Conservation (phyloP, 2,329 filamentous ascomycete species). For the Phialophora chinensis region DNA sequence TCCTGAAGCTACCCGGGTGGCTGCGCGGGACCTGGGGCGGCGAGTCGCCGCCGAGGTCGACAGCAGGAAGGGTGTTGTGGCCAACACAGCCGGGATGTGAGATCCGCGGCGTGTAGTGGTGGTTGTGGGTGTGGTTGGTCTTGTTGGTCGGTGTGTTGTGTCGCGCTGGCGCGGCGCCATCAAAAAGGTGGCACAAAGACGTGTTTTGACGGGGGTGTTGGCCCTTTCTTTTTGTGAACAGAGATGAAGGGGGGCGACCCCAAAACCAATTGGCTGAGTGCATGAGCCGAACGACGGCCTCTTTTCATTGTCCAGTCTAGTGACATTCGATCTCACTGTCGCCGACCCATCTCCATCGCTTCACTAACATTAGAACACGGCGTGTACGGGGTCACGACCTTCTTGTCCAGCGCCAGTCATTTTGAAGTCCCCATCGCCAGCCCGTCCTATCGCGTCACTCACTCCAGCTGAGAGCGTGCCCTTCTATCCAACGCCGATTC, state of each 20-base stretch:
- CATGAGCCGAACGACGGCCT: not conserved
- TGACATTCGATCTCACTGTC: not conserved
- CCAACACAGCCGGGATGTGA: not conserved
- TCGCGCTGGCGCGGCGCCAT: conserved; percentile 3
- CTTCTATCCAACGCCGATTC: not conserved
- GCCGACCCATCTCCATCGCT: not conserved
- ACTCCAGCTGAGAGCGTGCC: not conserved
- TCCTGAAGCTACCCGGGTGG: conserved; percentile 46
- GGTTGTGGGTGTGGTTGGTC: not conserved
- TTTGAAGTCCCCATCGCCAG: not conserved
- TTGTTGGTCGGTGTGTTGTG: not conserved
- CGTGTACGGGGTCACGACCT: not conserved
- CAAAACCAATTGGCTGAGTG: not conserved
- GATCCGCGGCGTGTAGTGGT: not conserved
- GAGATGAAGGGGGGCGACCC: conserved; percentile 1
- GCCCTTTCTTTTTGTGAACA: not conserved
- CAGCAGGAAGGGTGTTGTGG: conserved; percentile 3
- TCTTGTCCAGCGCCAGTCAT: not conserved
- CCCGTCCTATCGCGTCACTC: not conserved
- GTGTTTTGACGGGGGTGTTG: conserved; percentile 4
- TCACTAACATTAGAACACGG: not conserved
- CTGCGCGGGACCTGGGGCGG: conserved; percentile 49
- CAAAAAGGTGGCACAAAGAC: conserved; percentile 1
- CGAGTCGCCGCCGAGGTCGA: conserved; percentile 36
- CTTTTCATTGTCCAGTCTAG: not conserved